Conservation (phyloP, 2,329 filamentous ascomycete species). For the Ophiostoma sp. region DNA sequence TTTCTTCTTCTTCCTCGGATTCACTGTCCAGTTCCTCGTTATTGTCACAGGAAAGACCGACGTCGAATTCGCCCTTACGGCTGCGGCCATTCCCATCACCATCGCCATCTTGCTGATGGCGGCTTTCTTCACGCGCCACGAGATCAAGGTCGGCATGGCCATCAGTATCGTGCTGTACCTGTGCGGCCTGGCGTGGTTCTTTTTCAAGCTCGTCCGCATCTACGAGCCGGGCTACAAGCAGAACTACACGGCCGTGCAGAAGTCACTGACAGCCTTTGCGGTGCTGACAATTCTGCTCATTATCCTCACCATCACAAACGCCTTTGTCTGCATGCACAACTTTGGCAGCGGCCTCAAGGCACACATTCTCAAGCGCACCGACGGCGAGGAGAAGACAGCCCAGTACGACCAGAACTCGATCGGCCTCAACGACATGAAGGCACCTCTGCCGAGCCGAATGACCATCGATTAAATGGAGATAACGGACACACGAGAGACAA, state of each 20-base stretch:
- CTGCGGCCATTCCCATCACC: conserved; percentile 86
- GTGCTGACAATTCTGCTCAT: conserved; percentile 89
- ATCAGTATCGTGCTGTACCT: conserved; percentile 81
- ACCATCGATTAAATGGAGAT: conserved; percentile 63
- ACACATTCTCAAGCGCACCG: conserved; percentile 64
- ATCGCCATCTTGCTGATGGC: conserved; percentile 84
- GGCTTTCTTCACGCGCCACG: conserved; percentile 79
- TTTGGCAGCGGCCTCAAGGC: conserved; percentile 88
- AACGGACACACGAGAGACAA: background rate
- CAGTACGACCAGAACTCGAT: conserved; percentile 55
- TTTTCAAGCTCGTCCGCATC: conserved; percentile 98
- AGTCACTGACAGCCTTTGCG: conserved; percentile 88
- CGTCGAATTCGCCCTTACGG: conserved; percentile 80
- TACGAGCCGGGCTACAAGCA: conserved; percentile 63
- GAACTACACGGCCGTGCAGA: conserved; percentile 75
- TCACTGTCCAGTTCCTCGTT: conserved; percentile 96
- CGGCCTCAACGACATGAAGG: conserved; percentile 58
- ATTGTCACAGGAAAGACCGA: conserved; percentile 72
- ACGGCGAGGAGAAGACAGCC: conserved; percentile 51
- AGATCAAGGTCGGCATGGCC: conserved; percentile 77
- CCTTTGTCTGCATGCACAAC: conserved; percentile 83
- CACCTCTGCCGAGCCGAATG: conserved; percentile 57
- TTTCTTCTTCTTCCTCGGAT: conserved; percentile 99
- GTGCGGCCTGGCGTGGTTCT: conserved; percentile 87
- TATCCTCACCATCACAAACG: conserved; percentile 83